Conservation (phyloP, 2,329 filamentous ascomycete species). For the Lachnellula suecica region DNA sequence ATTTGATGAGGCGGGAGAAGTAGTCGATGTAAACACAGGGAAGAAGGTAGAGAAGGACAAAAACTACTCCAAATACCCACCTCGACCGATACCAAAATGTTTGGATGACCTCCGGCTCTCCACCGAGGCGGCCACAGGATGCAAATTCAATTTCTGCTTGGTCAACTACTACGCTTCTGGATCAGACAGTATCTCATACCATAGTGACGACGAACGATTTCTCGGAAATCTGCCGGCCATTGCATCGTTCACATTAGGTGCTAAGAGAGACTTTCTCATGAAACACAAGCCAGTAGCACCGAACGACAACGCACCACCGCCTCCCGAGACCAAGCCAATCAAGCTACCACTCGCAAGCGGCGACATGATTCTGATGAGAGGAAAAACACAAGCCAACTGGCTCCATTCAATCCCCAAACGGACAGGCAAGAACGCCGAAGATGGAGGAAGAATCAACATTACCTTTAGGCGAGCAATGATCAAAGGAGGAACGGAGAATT, state of each 20-base stretch:
- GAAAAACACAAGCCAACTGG: slow-evolving; percentile 73
- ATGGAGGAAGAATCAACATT: slow-evolving; percentile 71
- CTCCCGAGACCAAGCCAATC: slow-evolving; percentile 40
- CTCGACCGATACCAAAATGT: slow-evolving; percentile 70
- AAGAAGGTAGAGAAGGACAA: slow-evolving; percentile 48
- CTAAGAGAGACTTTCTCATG: slow-evolving; percentile 72
- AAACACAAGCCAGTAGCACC: slow-evolving; percentile 67
- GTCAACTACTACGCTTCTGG: slow-evolving; percentile 84
- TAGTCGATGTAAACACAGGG: slow-evolving; percentile 45
- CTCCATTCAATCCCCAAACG: slow-evolving; percentile 77
- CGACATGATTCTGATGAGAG: slow-evolving; percentile 79
- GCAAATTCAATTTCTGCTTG: slow-evolving; percentile 73
- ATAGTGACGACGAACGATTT: slow-evolving; percentile 79
- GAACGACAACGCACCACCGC: slow-evolving; percentile 26
- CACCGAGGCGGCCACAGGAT: slow-evolving; percentile 65
- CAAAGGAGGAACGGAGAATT: slow-evolving; percentile 75
- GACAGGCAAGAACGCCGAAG: slow-evolving; percentile 60
- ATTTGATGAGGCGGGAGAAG: slow-evolving; percentile 48
- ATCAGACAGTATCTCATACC: slow-evolving; percentile 74
- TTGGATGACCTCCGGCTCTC: slow-evolving; percentile 61
- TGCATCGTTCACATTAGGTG: slow-evolving; percentile 72
- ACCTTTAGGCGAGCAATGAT: slow-evolving; percentile 73
- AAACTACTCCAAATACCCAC: slow-evolving; percentile 53
- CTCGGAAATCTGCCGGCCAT: slow-evolving; percentile 69
- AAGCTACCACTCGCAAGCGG: slow-evolving; percentile 61